Evolutionary conservation across 2,329 filamentous ascomycete genomes (phyloP), one percentile per base, ranked within the genome.

Genomic region (Penicillium rolfsii): DNA sequence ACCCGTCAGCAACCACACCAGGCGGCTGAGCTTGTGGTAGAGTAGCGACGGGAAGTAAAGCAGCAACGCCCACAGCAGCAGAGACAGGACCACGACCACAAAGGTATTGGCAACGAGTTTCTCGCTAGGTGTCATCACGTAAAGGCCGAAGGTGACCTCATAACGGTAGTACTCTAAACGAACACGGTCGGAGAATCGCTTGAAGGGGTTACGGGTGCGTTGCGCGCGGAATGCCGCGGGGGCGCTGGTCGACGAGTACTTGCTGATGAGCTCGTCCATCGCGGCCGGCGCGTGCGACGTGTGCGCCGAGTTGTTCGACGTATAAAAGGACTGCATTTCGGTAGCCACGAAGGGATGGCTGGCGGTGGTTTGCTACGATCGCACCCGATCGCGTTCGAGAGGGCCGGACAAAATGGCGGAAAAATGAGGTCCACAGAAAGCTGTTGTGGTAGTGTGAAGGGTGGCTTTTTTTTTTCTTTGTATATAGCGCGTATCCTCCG

Each of bases 151-250:
- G 3, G 79, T 81, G 50, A 81, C 78, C 65, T 82, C 78, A 62
- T 81, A 81, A 57, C 75, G 78, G 63, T 81, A 80, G 58, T 81
- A 81, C 66, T 74, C 75, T 24, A 81, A 74, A 35, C 73, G 73
- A 55, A 77, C 50, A 38, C 71, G 72, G 62, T 78, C 74, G 33
- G 67, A 33, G 45, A 67, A 35, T 14, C 73, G 74, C 50, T 70
- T 71, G 22, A 77, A 22, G 12, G 73, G 52, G 52, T 70, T 70
- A 41, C 67, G 70, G 22, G 26, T 3, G 24, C 62, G 65, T 14
- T 62, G 52, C 11, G 63, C 65, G 30, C 61, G 60, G 56, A 64
- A 59, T 14, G 62, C 30, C 19, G 61, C 43, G n/a, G 57, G 41
- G 16, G 60, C 52, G 26, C 61, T 68, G 52, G 67, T 67, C 11